Base-by-base conservation (phyloP, 179 eudicot species). In the Sideroxylon spinosum region DNA sequence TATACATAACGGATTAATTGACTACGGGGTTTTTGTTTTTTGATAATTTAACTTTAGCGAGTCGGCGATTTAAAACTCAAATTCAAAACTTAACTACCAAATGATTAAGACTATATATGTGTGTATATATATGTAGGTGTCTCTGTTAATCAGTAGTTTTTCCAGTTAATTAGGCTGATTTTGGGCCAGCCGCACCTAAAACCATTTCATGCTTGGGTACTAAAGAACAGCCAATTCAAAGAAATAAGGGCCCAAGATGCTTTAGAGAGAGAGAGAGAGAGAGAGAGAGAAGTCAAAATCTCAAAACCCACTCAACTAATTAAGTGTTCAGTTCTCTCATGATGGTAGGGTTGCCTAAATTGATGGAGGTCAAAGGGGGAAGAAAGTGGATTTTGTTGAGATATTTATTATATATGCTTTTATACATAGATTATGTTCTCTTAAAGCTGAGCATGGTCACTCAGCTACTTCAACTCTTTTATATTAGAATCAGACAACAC, bases 281-380 rank as follows among this genome's bases (percentile, higher is more conserved):
- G 74, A 17, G 44, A 19, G 19, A 25, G 44, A 3, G 78, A 64
- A 48, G 20, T 37, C 44, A 37, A 37, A 53, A 61, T 61, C 71
- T 19, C 66, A 37, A 67, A 52, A 17, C 37, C 13, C 62, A 64
- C 37, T 53, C 23, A 55, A 64, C 50, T 61, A 77, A 68, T 6
- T 12, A 55, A 77, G 66, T 53, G 55, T 68, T 68, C n/a, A 67
- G 65, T 55, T 74, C 61, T 50, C 26, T 67, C 74, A 77, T 77
- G 66, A 53, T 77, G 79, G 65, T 32, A 32, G 53, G 65, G 64
- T 67, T 76, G 73, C 74, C 37, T 55, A 77, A 55, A 68, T 53
- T 53, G 79, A 65, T 68, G 79, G 74, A n/a, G 73, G 79, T 68
- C 79, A 77, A 67, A 68, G 65, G 79, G 79, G 37, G 13, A 37